Evolutionary conservation across 2,329 filamentous ascomycete species (phyloP), one percentile per base, ranked within the genome.

Genomic region (Colletotrichum brevisporum): DNA sequence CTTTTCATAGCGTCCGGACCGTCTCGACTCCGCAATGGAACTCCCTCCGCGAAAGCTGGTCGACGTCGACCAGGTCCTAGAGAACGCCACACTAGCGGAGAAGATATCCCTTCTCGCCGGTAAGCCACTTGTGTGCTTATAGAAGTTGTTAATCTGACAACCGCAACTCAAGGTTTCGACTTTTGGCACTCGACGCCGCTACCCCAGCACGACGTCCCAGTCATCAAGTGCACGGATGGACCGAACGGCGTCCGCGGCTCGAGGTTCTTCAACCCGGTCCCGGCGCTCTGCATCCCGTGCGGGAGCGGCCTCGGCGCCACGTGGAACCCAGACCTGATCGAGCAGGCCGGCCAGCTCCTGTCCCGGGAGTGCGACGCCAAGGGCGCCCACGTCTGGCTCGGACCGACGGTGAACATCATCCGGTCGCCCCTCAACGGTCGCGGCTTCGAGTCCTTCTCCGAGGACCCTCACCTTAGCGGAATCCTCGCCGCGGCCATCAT

Each of bases 221-320:
- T 90, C 0, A 82, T 92, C 45, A 88, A 91, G 53, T 84, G 90
- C 54, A 88, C 89, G 39, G 91, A 93, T 73, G 91, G 91, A 0
- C 91, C 91, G 36, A 92, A 92, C 76, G 91, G 91, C 60, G 87
- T 91, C 41, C 84, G 91, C 71, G 91, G 90, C 61, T 89, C 87
- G 48, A 88, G 87, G 73, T 92, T 91, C 83, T 92, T 92, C 79
- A 88, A 90, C 73, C 88, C 90, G 51, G 80, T 85, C 24, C 83
- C 82, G 16, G 86, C 88, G 0, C 86, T 88, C 16, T 89, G 88
- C 73, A 85, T 90, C 71, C 88, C 88, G 5, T 89, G 87, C 69
- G 87, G 86, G 15, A 88, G 87, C 0, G 85, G 82, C 1, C 80
- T 90, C 6, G 88, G 85, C 18, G 82, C 88, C 3, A 90, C 88